phyloP scores from a whole-genome alignment of 139 green algal species.

The Dunaliella sp. region DNA sequence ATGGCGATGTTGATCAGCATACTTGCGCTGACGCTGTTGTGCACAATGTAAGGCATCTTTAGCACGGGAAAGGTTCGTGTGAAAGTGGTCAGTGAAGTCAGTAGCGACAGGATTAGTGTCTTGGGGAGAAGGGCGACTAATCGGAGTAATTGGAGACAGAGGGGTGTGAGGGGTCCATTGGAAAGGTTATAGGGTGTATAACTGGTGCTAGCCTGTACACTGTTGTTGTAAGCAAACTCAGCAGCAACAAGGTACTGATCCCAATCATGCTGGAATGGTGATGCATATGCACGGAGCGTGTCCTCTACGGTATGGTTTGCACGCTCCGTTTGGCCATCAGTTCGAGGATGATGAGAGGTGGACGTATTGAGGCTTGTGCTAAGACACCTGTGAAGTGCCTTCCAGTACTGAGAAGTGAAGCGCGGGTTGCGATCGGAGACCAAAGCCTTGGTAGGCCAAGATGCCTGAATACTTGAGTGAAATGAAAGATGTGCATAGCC shows the following conservation, averaged over 20 bases:
- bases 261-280: slow-evolving; percentile 12
- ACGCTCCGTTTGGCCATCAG: slow-evolving; percentile 69
- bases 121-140: no score
- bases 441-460: slow-evolving; percentile 48
- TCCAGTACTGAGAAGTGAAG: slow-evolving; percentile 54
- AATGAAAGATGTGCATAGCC: slow-evolving; percentile 39
- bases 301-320: slow-evolving; percentile 57
- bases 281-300: slow-evolving; percentile 30
- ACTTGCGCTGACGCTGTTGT: no score
- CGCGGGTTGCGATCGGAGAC: slow-evolving; percentile 55
- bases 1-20: no score
- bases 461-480: slow-evolving; percentile 25
- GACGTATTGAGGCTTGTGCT: slow-evolving; percentile 42
- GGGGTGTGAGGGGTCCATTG: slow-evolving; percentile 2
- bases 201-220: not conserved
- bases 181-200: slow-evolving; percentile 12
- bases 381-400: slow-evolving; percentile 23
- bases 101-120: no score
- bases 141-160: no score
- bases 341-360: slow-evolving; percentile 59
- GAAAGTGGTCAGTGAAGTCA: no score
- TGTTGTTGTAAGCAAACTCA: slow-evolving; percentile 26
- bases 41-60: no score
- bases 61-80: no score
- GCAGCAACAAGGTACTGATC: not conserved